phyloP scores from a whole-genome alignment of 345 rosid species.

The Rubroshorea leprosula region DNA sequence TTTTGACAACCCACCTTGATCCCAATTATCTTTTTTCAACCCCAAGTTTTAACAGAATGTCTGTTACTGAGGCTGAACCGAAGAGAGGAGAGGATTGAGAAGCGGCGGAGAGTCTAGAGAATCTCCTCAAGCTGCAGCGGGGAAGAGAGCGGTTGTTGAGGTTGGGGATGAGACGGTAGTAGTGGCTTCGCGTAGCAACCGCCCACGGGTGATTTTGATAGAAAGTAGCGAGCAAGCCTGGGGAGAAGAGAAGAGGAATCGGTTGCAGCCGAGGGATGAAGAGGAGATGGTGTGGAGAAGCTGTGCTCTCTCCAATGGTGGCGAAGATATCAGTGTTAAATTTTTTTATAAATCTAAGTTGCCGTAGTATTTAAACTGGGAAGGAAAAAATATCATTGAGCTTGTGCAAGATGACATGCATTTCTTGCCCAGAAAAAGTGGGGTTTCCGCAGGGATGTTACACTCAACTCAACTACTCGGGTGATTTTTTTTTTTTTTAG shows the following conservation, averaged over 20 bases:
- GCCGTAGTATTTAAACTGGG: not conserved
- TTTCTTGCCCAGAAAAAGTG: too few species aligned
- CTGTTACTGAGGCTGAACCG: constrained; percentile 15
- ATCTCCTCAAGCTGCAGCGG: constrained; percentile 27
- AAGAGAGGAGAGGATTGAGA: constrained; percentile 25
- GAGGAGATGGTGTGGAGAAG: constrained; percentile 52
- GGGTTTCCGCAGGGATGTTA: too few species aligned
- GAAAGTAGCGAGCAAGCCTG: constrained; percentile 31
- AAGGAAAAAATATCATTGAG: too few species aligned
- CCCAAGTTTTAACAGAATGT: too few species aligned
- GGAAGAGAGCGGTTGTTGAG: constrained; percentile 42
- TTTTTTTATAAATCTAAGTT: not conserved
- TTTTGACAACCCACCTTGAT: too few species aligned
- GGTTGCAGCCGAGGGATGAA: constrained; percentile 36
- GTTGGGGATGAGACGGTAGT: constrained; percentile 30
- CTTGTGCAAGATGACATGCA: too few species aligned
- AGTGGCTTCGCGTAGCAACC: constrained; percentile 14
- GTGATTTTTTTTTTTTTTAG: too few species aligned
- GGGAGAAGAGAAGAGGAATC: constrained; percentile 41
- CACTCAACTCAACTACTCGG: too few species aligned
- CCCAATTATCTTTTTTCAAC: too few species aligned
- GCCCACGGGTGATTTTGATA: constrained; percentile 27
- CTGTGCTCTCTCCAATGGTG: constrained; percentile 39
- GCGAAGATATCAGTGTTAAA: not conserved
- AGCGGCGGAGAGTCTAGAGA: constrained; percentile 18